Base-by-base conservation (phyloP, 768 basidiomycete species). In the Calocybe indica region DNA sequence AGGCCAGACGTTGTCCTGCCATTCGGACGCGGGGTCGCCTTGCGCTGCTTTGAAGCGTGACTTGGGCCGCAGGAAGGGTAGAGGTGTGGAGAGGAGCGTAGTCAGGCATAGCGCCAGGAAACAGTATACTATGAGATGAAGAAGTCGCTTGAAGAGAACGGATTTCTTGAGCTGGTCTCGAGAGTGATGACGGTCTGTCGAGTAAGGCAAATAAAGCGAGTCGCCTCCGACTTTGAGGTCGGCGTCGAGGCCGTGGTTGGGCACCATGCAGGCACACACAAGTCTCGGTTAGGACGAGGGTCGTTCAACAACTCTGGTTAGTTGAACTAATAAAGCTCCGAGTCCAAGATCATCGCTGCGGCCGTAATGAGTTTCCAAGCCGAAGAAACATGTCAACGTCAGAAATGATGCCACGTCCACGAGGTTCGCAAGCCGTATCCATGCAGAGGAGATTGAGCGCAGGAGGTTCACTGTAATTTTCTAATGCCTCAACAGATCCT, bases 1-100 rank as follows among this genome's bases (percentile, higher is more conserved):
- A 14, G 85, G 85, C 70, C 78, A 88, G 28, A 80, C 57, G 50
- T 86, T 61, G 56, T 76, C 75, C 49, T 69, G 47, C 72, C 72
- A 75, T 56, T 72, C 66, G 8, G 60, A 57, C 1, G 66, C 66
- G 1, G 69, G 64, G 48, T 71, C 67, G 43, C 40, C 7, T 43
- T 48, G 46, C 43, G 30, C 51, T n/a, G 41, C 45, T 45, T 48
- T 50, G 7, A 42, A 51, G 10, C 46, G 22, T 7, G 43, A 46
- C 28, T 53, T 38, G 37, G 43, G 42, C 47, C 37, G 52, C 38
- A 64, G 47, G 40, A 64, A 37, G 1, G 67, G 64, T 68, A 65
- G 66, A 8, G 67, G 62, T 3, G 64, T 59, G 14, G 66, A 66
- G 7, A 71, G 58, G 39, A 68, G 49, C 3, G 52, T 64, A 5